Base-by-base conservation (phyloP, 257 asterid genomes). In the Solanum chmielewskii region DNA sequence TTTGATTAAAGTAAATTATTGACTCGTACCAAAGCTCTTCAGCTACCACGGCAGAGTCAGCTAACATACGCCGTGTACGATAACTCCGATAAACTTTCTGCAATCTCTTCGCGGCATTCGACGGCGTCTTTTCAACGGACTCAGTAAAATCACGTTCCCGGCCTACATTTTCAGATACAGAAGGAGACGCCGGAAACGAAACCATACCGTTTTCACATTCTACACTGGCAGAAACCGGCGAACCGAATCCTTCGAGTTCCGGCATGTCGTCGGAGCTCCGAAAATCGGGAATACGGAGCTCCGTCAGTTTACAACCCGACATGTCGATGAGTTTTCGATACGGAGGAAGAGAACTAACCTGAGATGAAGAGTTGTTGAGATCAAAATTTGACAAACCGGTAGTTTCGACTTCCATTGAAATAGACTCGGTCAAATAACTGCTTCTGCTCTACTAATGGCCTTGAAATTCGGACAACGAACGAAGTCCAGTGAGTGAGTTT, bases 31-130 rank as follows among this genome's bases (percentile, higher is more conserved):
- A 95, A 73, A 97, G 95, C 89, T 95, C 98, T 89, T 96, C 99
- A 29, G 94, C 99, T 56, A 97, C 98, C 20, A 97, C 98, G 42
- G 99, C 99, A 71, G 98, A 94, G 90, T 97, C 99, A 9, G 99
- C 99, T 90, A 95, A 90, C 99, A 94, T 97, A 90, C 99, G 98
- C 77, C 98, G 94, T 2, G 99, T 97, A 69, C 99, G 98, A 83
- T 97, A 96, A 83, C 99, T 88, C 89, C 99, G 91, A 77, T 97
- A 97, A 74, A 91, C 97, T 93, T 97, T 97, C 95, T 97, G 99
- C 85, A 97, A 85, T 88, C 87, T 93, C 98, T 91, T 97, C 37
- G 98, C 99, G 33, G 99, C 98, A 85, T 49, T 84, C 60, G 88
- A 88, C 37, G 86, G 87, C 78, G 23, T 68, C 21, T 29, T 68